phyloP scores from a whole-genome alignment of 495 filamentous ascomycete genomes.

The Hypomontagnella monticulosa region DNA sequence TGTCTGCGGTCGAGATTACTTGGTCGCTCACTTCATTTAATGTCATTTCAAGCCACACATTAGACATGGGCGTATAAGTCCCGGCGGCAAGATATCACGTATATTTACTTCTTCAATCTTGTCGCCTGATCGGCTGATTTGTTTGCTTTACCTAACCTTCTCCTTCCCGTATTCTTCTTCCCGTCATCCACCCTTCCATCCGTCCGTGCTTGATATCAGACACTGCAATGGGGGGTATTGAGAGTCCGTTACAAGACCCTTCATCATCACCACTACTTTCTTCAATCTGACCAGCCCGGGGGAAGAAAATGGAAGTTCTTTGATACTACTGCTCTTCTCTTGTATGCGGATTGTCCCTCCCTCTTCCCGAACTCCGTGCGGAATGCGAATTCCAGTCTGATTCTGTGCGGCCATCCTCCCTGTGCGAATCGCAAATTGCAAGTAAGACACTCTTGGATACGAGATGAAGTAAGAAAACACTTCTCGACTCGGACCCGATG shows the following conservation, averaged over 20 bases:
- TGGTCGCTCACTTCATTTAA: not conserved
- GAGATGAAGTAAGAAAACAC: not conserved
- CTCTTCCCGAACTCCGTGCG: slow-evolving; percentile 25
- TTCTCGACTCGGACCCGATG: not conserved
- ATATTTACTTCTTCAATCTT: slow-evolving; percentile 8
- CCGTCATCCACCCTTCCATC: not conserved
- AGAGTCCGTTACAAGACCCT: too few relatives aligned
- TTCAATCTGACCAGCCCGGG: slow-evolving; percentile 29
- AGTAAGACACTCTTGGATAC: not conserved
- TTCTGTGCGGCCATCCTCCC: slow-evolving; percentile 6
- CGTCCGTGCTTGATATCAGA: too few relatives aligned
- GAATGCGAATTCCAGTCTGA: slow-evolving; percentile 37
- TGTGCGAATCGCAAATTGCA: not conserved
- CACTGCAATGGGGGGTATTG: too few relatives aligned
- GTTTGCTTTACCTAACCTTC: not conserved
- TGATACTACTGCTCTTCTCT: not conserved
- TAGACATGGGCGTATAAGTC: not conserved
- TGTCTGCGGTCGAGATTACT: too few relatives aligned
- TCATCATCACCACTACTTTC: not conserved
- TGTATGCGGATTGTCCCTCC: not conserved
- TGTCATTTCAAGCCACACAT: not conserved
- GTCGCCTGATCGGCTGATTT: slow-evolving; percentile 3
- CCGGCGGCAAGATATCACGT: not conserved
- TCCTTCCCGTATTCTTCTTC: not conserved
- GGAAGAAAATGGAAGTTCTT: not conserved